A percentile compares a stretch with the other conserved stretches of the same genome.
Conservation (phyloP, 2,329 filamentous ascomycete genomes). For the Colletotrichum paranaense region DNA sequence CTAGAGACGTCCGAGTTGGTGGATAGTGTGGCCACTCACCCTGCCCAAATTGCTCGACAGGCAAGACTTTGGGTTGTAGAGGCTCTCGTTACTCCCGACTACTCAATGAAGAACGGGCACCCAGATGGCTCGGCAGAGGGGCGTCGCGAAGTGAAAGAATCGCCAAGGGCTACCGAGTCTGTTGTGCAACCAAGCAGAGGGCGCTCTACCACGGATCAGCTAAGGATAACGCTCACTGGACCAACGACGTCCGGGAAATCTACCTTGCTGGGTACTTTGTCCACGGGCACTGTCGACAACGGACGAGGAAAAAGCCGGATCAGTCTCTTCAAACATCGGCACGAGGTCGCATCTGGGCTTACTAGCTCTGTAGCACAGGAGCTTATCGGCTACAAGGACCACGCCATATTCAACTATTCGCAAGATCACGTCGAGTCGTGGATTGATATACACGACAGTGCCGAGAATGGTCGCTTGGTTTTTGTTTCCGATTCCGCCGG, state of each 20-base stretch:
- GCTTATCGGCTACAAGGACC: slow-evolving; percentile 81
- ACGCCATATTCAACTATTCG: slow-evolving; percentile 81
- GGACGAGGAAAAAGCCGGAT: slow-evolving; percentile 90
- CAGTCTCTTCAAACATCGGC: slow-evolving; percentile 89
- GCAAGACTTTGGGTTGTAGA: slow-evolving; percentile 88
- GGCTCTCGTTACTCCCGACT: slow-evolving; percentile 83
- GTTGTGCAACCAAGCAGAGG: slow-evolving; percentile 50
- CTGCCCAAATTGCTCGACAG: slow-evolving; percentile 39
- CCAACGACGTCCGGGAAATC: slow-evolving; percentile 94
- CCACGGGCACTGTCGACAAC: slow-evolving; percentile 90
- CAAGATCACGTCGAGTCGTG: slow-evolving; percentile 90
- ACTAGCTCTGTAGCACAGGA: slow-evolving; percentile 97
- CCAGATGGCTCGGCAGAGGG: slow-evolving; percentile 35
- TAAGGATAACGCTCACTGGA: slow-evolving; percentile 88
- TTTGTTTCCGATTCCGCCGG: slow-evolving; percentile 94
- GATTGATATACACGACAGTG: slow-evolving; percentile 90
- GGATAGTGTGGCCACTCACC: slow-evolving; percentile 40
- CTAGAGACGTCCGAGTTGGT: slow-evolving; percentile 54
- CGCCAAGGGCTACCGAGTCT: slow-evolving; percentile 8
- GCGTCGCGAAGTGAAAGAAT: slow-evolving; percentile 14
- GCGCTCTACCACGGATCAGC: slow-evolving; percentile 74
- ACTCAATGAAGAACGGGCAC: slow-evolving; percentile 52
- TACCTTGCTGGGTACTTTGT: slow-evolving; percentile 87
- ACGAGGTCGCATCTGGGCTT: slow-evolving; percentile 90
- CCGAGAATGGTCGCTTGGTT: slow-evolving; percentile 79